These are phyloP conservation scores for Mycotypha africana DNA, from an alignment of 371 early-diverging fungal genomes.

Conservation along the genomic window DNA sequence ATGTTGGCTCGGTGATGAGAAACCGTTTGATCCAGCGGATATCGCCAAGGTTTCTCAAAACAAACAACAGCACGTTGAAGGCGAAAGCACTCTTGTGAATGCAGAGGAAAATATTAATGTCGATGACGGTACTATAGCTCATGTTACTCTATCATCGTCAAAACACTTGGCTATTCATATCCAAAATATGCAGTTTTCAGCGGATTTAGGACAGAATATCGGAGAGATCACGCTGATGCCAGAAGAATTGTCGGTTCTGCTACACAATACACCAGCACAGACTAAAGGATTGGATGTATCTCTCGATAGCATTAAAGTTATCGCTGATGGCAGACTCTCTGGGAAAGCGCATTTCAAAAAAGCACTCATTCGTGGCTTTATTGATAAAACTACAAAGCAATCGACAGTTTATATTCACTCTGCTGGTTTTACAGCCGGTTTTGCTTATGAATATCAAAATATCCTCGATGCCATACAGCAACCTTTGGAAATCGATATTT, in stretches of 20 bases:
- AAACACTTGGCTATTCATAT: constrained; percentile 48
- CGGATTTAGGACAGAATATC: constrained; percentile 74
- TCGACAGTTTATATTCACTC: constrained; percentile 15
- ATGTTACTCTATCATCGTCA: constrained; percentile 13
- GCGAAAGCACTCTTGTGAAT: background rate
- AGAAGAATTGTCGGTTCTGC: constrained; percentile 38
- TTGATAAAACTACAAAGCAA: background rate
- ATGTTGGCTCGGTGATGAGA: constrained; percentile 56
- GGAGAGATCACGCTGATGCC: constrained; percentile 56
- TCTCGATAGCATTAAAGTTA: constrained; percentile 37
- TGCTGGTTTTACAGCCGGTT: constrained; percentile 38
- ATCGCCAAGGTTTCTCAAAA: background rate
- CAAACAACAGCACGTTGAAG: background rate
- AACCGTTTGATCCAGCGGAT: background rate
- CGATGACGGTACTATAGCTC: constrained; percentile 1
- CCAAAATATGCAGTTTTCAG: constrained; percentile 47
- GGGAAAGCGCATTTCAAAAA: constrained; percentile 43
- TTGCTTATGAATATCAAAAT: constrained; percentile 70
- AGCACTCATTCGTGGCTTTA: constrained; percentile 14
- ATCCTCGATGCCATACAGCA: constrained; percentile 44
- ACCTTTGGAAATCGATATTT: constrained; percentile 29
- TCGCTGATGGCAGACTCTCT: constrained; percentile 54
- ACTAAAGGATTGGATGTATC: constrained; percentile 36
- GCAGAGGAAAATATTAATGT: background rate
- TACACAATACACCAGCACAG: constrained; percentile 41